Evolutionary conservation across 2,329 filamentous ascomycete species (phyloP), one percentile per base, ranked within the genome.

Genomic region (Volutella citrinella): DNA sequence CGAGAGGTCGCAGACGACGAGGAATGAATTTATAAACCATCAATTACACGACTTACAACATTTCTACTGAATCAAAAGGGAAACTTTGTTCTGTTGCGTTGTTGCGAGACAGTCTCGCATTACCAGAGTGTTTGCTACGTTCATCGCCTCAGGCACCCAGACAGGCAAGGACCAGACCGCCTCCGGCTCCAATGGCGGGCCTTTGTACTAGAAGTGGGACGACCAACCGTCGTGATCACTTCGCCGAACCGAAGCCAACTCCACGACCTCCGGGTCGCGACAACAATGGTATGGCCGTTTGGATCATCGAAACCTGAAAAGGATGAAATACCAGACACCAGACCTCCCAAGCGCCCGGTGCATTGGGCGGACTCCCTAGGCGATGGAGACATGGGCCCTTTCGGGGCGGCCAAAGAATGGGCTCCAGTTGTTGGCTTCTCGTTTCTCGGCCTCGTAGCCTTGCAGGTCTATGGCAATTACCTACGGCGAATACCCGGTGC

Each of bases 401-500:
- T 65, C n/a, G 45, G 44, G 26, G 59, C 60, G 10, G 61, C 61
- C 25, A 61, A 61, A 40, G 54, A 63, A 38, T 66, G 64, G 64
- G 61, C 57, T 24, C 64, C 64, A 2, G 51, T 61, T 9, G 59
- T 65, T 10, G 32, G 57, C 5, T 60, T 63, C 36, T 64, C 63
- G 6, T 48, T 68, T 10, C 52, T 56, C 10, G 61, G 62, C 17
- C 55, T 67, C 15, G 57, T 57, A 11, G 59, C 61, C 11, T 42
- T 68, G 22, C 63, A 65, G 30, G 49, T 90, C 28, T 90, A 90
- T 64, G 78, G 76, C 50, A 82, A 74, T 37, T 93, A 90, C 57
- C 69, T 98, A 30, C 84, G 88, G 21, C 85, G 93, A 32, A 87
- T 97, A 37, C 89, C 89, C 5, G 82, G 80, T 36, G 78, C 87